These are phyloP conservation scores for Diospyros kaki DNA, from an alignment of 148 eudicot genomes.

Conservation along the genomic window DNA sequence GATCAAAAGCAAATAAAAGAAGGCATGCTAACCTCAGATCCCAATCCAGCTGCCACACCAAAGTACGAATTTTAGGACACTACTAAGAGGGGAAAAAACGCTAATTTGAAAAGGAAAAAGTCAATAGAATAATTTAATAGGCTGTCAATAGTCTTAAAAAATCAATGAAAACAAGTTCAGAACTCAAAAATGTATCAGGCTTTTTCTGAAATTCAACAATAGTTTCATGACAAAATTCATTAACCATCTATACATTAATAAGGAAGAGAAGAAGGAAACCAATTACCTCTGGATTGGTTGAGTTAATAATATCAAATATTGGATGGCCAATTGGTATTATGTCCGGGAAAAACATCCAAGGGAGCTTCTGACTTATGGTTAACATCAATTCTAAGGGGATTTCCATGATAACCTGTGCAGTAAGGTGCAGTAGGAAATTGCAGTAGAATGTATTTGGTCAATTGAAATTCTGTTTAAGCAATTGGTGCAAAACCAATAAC, in stretches of 20 bases:
- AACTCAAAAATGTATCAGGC: background rate
- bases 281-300: constrained; percentile 84
- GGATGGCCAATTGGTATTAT: constrained; percentile 94
- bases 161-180: background rate
- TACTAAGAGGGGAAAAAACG: background rate
- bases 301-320: constrained; percentile 90
- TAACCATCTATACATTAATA: background rate
- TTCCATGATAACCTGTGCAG: constrained; percentile 88
- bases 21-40: constrained; percentile 97
- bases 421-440: constrained; percentile 7
- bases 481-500: background rate
- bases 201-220: background rate
- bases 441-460: background rate
- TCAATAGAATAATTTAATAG: background rate
- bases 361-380: constrained; percentile 81
- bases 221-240: background rate
- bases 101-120: background rate
- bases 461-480: background rate
- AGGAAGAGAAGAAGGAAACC: constrained; percentile 3
- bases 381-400: constrained; percentile 92
- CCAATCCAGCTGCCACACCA: constrained; percentile 85
- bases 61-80: constrained; percentile 13
- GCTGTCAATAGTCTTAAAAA: background rate
- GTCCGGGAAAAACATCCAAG: constrained; percentile 99
- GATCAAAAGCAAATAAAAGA: constrained; percentile 80